These are phyloP conservation scores for Penicillium italicum DNA, from an alignment of 2,329 filamentous ascomycete species.

Conservation along the genomic window DNA sequence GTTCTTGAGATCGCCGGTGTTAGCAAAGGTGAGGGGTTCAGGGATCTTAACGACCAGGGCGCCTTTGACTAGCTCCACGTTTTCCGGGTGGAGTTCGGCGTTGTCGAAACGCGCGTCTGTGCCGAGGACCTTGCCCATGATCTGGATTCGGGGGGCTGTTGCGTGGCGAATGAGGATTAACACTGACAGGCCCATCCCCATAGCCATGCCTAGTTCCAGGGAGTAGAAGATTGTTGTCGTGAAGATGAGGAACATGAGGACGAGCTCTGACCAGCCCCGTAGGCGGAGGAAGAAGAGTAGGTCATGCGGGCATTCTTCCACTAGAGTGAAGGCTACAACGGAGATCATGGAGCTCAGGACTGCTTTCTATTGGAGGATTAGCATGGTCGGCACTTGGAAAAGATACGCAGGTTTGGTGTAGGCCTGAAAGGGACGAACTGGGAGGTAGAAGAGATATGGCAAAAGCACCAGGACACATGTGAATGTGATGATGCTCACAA, in stretches of 20 bases:
- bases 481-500: conserved; percentile 78
- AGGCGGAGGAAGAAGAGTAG: conserved; percentile 85
- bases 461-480: conserved; percentile 76
- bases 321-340: conserved; percentile 88
- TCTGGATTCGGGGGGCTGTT: conserved; percentile 91
- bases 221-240: conserved; percentile 92
- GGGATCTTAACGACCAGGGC: conserved; percentile 97
- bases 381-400: not conserved
- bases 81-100: conserved; percentile 67
- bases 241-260: conserved; percentile 87
- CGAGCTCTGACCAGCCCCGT: conserved; percentile 78
- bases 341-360: conserved; percentile 92
- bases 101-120: conserved; percentile 77
- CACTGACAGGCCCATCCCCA: conserved; percentile 86
- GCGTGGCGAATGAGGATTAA: conserved; percentile 86
- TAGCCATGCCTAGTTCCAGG: conserved; percentile 84
- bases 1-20: conserved; percentile 86
- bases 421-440: conserved; percentile 57
- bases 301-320: conserved; percentile 93
- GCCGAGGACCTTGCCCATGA: conserved; percentile 81
- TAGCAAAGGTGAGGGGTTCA: conserved; percentile 93
- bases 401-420: too few relatives aligned
- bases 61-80: conserved; percentile 84
- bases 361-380: conserved; percentile 63
- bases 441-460: conserved; percentile 91